Evolutionary conservation across 2,329 filamentous ascomycete genomes (phyloP).

Genomic region (Lecanicillium sp.): DNA sequence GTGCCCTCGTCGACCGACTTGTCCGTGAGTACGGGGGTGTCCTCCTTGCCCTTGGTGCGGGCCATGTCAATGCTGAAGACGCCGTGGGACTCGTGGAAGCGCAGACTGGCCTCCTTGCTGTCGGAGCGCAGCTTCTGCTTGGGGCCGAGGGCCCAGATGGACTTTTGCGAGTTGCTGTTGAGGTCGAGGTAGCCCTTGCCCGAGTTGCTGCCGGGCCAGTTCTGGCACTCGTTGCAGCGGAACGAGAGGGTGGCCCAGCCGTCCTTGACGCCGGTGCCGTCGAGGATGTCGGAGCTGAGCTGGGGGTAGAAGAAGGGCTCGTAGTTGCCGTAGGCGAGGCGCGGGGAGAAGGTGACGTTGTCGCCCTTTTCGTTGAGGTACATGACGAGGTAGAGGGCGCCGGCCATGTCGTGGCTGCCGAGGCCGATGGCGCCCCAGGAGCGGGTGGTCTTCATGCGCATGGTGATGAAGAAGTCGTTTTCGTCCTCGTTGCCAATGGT

Average conservation of each 20-base stretch:
- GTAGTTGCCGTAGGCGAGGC: conserved; percentile 42
- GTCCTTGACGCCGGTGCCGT: conserved; percentile 42
- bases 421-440: conserved; percentile 52
- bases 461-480: conserved; percentile 48
- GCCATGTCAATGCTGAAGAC: conserved; percentile 50
- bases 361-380: conserved; percentile 41
- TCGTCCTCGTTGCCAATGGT: conserved; percentile 41
- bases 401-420: conserved; percentile 45
- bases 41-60: conserved; percentile 40
- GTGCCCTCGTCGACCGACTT: conserved; percentile 31
- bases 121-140: conserved; percentile 38
- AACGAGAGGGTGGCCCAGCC: conserved; percentile 44
- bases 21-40: conserved; percentile 34
- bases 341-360: conserved; percentile 52
- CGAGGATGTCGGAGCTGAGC: conserved; percentile 38
- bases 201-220: conserved; percentile 34
- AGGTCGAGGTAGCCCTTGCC: conserved; percentile 42
- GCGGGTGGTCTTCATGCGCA: conserved; percentile 39
- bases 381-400: conserved; percentile 48
- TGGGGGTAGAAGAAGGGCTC: conserved; percentile 45
- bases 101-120: conserved; percentile 37
- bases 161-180: conserved; percentile 39
- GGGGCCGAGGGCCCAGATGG: conserved; percentile 53
- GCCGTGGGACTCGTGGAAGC: conserved; percentile 48
- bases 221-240: conserved; percentile 44